Evolutionary conservation across 2,329 filamentous ascomycete species (phyloP).

Genomic region (Hortaea sp.): DNA sequence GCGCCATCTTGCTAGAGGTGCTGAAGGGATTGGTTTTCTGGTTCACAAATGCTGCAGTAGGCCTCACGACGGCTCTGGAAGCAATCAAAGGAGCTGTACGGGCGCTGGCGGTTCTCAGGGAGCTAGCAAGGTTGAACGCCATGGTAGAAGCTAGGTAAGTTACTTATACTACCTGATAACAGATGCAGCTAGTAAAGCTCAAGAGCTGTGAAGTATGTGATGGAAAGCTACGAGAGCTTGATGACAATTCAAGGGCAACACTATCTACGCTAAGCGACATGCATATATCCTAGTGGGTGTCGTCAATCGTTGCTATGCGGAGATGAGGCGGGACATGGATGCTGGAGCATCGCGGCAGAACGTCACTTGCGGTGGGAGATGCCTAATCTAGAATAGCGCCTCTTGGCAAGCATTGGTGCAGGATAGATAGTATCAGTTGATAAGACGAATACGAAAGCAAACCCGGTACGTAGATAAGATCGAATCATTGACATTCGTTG

Average conservation of each 20-base stretch:
- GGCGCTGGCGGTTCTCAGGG: slow-evolving; percentile 3
- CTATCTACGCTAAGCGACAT: background rate
- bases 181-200: background rate
- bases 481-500: too few relatives aligned
- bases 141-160: slow-evolving; percentile 1
- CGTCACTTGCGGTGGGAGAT: too few relatives aligned
- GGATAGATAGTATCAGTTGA: too few relatives aligned
- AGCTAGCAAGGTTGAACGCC: slow-evolving; percentile 4
- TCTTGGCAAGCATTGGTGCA: too few relatives aligned
- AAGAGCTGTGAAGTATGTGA: background rate
- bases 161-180: slow-evolving; percentile 1
- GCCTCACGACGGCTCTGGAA: slow-evolving; percentile 3
- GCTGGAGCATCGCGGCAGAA: too few relatives aligned
- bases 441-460: too few relatives aligned
- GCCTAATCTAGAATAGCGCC: too few relatives aligned
- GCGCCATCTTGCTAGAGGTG: slow-evolving; percentile 9
- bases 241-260: background rate
- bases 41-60: slow-evolving; percentile 2
- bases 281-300: background rate
- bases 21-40: slow-evolving; percentile 7
- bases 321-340: background rate
- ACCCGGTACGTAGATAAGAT: too few relatives aligned
- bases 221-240: background rate
- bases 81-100: slow-evolving; percentile 3
- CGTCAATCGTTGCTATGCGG: background rate